Evolutionary conservation across 2,329 filamentous ascomycete species (phyloP).

Genomic region (Beauveria varroae): DNA sequence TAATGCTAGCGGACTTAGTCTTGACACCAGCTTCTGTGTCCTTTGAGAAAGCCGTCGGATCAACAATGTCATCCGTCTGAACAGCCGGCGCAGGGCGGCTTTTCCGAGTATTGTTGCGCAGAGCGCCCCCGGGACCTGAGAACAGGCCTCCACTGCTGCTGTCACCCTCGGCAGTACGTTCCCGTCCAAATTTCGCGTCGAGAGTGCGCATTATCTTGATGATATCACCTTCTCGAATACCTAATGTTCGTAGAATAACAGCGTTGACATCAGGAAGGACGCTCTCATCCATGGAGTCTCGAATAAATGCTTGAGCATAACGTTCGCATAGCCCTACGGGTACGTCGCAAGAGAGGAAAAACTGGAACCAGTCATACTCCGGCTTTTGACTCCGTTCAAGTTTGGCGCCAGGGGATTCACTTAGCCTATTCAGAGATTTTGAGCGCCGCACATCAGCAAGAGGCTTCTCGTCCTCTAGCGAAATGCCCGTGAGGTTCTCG

Average conservation of each 20-base stretch:
- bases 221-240: conserved; percentile 94
- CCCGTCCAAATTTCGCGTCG: conserved; percentile 71
- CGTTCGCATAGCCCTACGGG: conserved; percentile 89
- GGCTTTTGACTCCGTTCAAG: conserved; percentile 55
- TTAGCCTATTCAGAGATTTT: conserved; percentile 25
- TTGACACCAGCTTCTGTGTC: conserved; percentile 29
- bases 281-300: conserved; percentile 94
- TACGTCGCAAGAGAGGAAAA: conserved; percentile 89
- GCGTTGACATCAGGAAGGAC: conserved; percentile 85
- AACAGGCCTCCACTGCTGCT: conserved; percentile 65
- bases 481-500: conserved; percentile 77
- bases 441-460: conserved; percentile 71
- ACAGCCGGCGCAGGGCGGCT: conserved; percentile 81
- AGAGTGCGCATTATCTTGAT: conserved; percentile 88
- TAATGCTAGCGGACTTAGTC: conserved; percentile 15
- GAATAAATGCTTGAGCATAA: conserved; percentile 81
- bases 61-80: conserved; percentile 76
- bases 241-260: conserved; percentile 73
- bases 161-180: conserved; percentile 45
- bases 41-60: conserved; percentile 76
- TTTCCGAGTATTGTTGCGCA: conserved; percentile 93
- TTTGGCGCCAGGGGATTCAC: conserved; percentile 46
- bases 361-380: conserved; percentile 98
- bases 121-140: conserved; percentile 80
- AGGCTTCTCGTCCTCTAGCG: conserved; percentile 90